Base-by-base conservation (phyloP, 495 filamentous ascomycete genomes). In the Hypomontagnella submonticulosa region DNA sequence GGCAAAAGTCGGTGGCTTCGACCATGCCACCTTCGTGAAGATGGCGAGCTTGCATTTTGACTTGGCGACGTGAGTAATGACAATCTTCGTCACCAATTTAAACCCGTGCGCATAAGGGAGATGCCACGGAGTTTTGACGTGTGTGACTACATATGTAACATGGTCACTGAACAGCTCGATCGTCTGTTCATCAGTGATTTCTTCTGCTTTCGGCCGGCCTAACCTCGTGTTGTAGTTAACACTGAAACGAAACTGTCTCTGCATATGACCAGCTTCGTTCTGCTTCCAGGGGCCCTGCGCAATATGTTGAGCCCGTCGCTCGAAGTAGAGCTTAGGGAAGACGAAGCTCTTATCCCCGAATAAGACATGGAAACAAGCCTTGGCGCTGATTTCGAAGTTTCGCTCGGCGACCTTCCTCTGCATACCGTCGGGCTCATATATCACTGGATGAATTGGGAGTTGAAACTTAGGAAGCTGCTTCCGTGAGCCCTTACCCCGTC, bases 321-420 rank as follows among this genome's bases (percentile, higher is more conserved):
- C 92, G 67, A 91, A 88, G 69, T 97, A 93, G 16, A 98, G 81
- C 63, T 91, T 88, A 69, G 96, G 93, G 83, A 96, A 98, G 33
- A 99, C 88, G 40, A 92, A 89, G 77, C 90, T 94, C 75, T 91
- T 96, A 73, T 99, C 95, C 27, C 95, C 95, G 70, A 97, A 98
- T 54, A 99, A 83, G 8, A 97, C 89, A 70, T 98, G 95, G 76
- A 97, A 98, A 32, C 97, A 83, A 1, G 93, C 92, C 74, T 98
- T 97, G 12, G 95, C 87, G 63, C 90, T 94, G 50, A 98, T 84
- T 57, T 95, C 89, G 67, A 96, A 93, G 42, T 89, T 81, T 59
- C 89, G 87, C 72, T 97, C 92, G 1, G 90, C 83, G 20, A 88
- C 77, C 57, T 83, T 80, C 56, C 77, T 77, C 54, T 90, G 87